Evolutionary conservation across 257 asterid species (phyloP).

Genomic region (Jacaranda copaia): DNA sequence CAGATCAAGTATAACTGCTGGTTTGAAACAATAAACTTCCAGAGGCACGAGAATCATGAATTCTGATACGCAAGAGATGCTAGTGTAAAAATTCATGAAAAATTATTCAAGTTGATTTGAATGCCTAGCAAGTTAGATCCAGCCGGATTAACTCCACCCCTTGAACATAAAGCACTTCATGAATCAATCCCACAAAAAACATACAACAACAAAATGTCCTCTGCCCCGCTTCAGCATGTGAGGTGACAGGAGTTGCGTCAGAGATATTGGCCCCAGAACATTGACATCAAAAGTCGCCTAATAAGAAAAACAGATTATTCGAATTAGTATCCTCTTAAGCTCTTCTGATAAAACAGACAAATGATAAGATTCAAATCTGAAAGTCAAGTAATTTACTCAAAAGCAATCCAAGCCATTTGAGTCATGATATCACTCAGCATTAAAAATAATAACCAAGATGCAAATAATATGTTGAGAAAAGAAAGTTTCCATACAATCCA

Average conservation of each 20-base stretch:
- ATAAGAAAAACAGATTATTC: slow-evolving; percentile 42
- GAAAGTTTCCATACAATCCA: background rate
- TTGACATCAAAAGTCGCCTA: slow-evolving; percentile 91
- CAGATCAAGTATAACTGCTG: slow-evolving; percentile 1
- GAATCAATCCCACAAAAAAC: slow-evolving; percentile 31
- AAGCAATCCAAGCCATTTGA: background rate
- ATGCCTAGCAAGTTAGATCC: background rate
- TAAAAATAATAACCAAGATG: background rate
- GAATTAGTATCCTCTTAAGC: slow-evolving; percentile 18
- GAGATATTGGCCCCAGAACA: slow-evolving; percentile 88
- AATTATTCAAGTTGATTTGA: slow-evolving; percentile 26
- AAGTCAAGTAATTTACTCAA: background rate
- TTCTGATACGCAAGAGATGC: slow-evolving; percentile 8
- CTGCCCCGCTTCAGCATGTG: slow-evolving; percentile 92
- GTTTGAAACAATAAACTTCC: slow-evolving; percentile 4
- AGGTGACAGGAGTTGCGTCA: slow-evolving; percentile 77
- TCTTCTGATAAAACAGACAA: slow-evolving; percentile 16
- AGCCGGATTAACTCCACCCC: slow-evolving; percentile 1
- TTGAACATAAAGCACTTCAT: slow-evolving; percentile 15
- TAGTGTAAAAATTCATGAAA: background rate
- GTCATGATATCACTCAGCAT: background rate
- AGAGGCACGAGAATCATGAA: slow-evolving; percentile 15
- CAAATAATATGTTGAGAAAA: background rate
- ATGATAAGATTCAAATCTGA: slow-evolving; percentile 2
- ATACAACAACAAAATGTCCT: slow-evolving; percentile 98